Base-by-base conservation (phyloP, 2,329 filamentous ascomycete genomes). In the Colletotrichum abscissum region DNA sequence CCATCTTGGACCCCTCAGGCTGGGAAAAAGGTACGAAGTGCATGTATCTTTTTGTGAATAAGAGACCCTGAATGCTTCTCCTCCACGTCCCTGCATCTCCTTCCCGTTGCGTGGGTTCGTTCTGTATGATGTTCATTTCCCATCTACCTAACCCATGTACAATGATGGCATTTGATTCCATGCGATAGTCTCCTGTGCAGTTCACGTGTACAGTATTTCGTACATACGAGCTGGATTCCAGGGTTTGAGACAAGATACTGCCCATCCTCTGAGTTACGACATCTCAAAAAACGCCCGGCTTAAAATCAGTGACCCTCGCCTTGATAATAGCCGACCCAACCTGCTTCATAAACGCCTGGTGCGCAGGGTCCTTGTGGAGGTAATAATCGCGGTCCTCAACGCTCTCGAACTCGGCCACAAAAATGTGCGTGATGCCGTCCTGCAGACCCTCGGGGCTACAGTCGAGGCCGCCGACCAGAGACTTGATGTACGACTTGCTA, bases 321-420 rank as follows among this genome's bases (percentile, higher is more conserved):
- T 88, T 88, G 73, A 88, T 82, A 16, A 92, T 76, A 1, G 90
- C 76, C 1, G 79, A 82, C 1, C 83, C 81, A 19, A 89, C 78
- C 70, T 82, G 86, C 69, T 87, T 82, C n/a, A 89, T 83, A 76
- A 94, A 94, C 0, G 81, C 88, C 46, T 86, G 81, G 78, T 95
- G 93, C 9, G 82, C 88, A 1, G 91, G 91, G 76, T 95, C 93
- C 35, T 90, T 82, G 64, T 88, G 81, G 7, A 93, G 81, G 78
- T 95, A 95, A 77, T 94, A 94, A 73, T 91, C 87, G 59, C 92
- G 85, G 78, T 95, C 92, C 74, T 89, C 87, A 22, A 84, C 84
- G 26, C 80, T 91, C 11, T 88, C 86, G 72, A 95, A 95, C 76
- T 93, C 89, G 26, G 88, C 86, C 2, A 95, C 87, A 75, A 95